Evolutionary conservation across 2,329 filamentous ascomycete species (phyloP), one percentile per base, ranked within the genome.

Genomic region (Fusarium coicis): DNA sequence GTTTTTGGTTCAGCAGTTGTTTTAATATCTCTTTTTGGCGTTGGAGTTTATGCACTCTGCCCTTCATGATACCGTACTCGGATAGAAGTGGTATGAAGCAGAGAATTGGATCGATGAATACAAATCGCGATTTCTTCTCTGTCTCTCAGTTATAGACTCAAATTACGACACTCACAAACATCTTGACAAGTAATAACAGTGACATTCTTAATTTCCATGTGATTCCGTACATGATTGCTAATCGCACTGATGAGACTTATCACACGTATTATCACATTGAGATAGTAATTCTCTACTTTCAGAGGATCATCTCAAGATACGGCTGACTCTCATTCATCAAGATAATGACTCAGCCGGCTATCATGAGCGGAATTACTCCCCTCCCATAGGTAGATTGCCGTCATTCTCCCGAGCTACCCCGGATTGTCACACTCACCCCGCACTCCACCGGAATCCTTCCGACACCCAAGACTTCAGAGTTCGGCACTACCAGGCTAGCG

Each of bases 401-500:
- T 16, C 12, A 5, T 19, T 47, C 14, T 39, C 14, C 37, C 49
- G 42, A 57, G 10, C 37, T 34, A 19, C 53, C 30, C 47, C 36
- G 42, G 37, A 37, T n/a, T 34, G 3, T n/a, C 40, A 21, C 2
- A 18, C 16, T 43, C 34, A 19, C 69, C 70, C 70, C 70, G 61
- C 70, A 73, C 44, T 44, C 30, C 12, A 12, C 57, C 70, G 70
- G 70, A 73, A 73, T 30, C 23, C 34, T 55, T 50, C 66, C 56
- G 70, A 28, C 50, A 14, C n/a, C 46, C 30, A 50, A 34, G 26
- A 36, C 59, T 30, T 26, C n/a, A 26, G 21, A n/a, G n/a, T 49
- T 74, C 72, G 72, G 72, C 56, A 74, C n/a, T 30, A 19, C 4
- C 44, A 74, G 72, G 72, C 43, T 74, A 74, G 64, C 59, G 59